Percentiles rank a stretch among this genome's conserved stretches.
These are phyloP conservation scores for Penicillium sp. DNA, from an alignment of 2,329 filamentous ascomycete species.

Conservation along the genomic window DNA sequence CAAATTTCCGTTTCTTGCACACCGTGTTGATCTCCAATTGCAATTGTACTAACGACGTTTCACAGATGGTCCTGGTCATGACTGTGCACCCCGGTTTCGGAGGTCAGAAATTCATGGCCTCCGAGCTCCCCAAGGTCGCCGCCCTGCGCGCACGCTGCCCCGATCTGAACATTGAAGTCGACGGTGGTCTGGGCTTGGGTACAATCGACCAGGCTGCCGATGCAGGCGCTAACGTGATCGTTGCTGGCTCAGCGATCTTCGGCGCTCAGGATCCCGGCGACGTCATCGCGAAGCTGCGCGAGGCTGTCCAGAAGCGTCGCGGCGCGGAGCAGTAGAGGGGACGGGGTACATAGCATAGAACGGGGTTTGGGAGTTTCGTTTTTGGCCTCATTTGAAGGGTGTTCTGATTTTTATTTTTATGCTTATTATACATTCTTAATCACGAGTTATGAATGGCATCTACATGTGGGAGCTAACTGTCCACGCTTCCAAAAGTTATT, in stretches of 20 bases:
- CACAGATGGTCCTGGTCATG: constrained; percentile 96
- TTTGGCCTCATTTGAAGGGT: not conserved
- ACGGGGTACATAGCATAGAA: constrained; percentile 9
- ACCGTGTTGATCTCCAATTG: not conserved
- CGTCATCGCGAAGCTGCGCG: constrained; percentile 77
- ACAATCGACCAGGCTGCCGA: constrained; percentile 94
- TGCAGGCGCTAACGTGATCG: constrained; percentile 95
- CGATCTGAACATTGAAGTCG: constrained; percentile 93
- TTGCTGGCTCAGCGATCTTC: constrained; percentile 94
- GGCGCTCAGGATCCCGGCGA: constrained; percentile 83
- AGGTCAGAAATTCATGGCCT: constrained; percentile 97
- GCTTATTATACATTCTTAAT: constrained; percentile 17
- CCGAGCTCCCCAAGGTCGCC: constrained; percentile 88
- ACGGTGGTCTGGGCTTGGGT: constrained; percentile 81
- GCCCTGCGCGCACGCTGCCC: constrained; percentile 82
- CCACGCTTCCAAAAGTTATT: not conserved
- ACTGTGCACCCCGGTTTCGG: constrained; percentile 97
- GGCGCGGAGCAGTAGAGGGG: constrained; percentile 9
- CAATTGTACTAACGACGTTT: constrained; percentile 6
- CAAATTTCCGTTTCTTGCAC: not conserved
- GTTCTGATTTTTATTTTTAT: not conserved
- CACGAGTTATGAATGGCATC: constrained; percentile 23
- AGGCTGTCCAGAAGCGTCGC: constrained; percentile 68
- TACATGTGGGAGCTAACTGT: constrained; percentile 1
- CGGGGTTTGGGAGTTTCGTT: constrained; percentile 17